phyloP scores from a whole-genome alignment of 2,329 filamentous ascomycete species.

The Botrytis pseudocinerea region DNA sequence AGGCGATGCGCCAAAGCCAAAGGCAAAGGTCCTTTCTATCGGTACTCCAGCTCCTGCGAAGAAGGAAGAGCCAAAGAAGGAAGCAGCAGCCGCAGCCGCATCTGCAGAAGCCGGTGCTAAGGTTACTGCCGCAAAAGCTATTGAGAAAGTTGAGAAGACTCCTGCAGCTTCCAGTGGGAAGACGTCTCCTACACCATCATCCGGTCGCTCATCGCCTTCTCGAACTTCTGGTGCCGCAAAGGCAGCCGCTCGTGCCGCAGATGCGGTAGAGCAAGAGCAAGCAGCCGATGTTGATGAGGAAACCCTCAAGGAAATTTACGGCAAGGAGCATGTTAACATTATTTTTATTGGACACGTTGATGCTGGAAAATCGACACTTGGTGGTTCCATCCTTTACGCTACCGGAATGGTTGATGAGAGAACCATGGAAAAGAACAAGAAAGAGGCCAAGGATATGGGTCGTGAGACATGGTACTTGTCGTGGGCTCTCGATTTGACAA shows the following conservation, averaged over 20 bases:
- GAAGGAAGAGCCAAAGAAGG: slow-evolving; percentile 54
- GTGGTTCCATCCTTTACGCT: slow-evolving; percentile 86
- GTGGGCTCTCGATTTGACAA: slow-evolving; percentile 96
- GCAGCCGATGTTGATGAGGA: slow-evolving; percentile 75
- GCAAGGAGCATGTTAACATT: slow-evolving; percentile 90
- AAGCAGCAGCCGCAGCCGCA: slow-evolving; percentile 40
- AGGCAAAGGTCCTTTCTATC: slow-evolving; percentile 74
- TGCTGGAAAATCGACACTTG: slow-evolving; percentile 94
- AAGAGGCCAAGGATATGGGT: slow-evolving; percentile 91
- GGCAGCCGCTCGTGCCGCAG: slow-evolving; percentile 63
- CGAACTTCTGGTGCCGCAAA: slow-evolving; percentile 57
- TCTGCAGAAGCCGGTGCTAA: slow-evolving; percentile 70
- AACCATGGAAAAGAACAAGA: slow-evolving; percentile 97
- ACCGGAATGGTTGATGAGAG: slow-evolving; percentile 99
- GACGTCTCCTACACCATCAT: slow-evolving; percentile 78
- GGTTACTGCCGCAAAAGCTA: slow-evolving; percentile 81
- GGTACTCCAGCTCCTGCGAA: slow-evolving; percentile 51
- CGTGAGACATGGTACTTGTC: slow-evolving; percentile 99
- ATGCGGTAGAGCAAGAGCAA: slow-evolving; percentile 74
- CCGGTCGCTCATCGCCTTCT: slow-evolving; percentile 78
- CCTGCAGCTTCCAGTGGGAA: slow-evolving; percentile 63
- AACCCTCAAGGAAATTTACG: slow-evolving; percentile 91
- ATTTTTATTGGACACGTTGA: slow-evolving; percentile 99
- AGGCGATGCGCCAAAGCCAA: slow-evolving; percentile 56
- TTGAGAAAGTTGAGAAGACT: slow-evolving; percentile 86